phyloP scores from a whole-genome alignment of 441 rosid species.

The Pelargonium myrrhifolium region DNA sequence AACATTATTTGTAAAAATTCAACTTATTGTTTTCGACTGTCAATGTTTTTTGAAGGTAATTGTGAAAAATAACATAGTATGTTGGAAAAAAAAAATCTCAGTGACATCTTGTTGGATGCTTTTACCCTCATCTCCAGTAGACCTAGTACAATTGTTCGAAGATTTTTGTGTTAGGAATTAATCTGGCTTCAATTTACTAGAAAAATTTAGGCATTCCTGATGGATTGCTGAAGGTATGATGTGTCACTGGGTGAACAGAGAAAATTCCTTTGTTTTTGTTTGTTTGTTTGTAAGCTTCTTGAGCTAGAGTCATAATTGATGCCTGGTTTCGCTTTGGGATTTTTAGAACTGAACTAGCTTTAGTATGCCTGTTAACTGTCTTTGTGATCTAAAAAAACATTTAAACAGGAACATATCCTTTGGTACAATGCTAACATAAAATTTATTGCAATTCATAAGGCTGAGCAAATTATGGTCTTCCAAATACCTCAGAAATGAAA shows the following conservation, averaged over 20 bases:
- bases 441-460: background rate
- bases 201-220: background rate
- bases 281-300: background rate
- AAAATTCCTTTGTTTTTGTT: too few species aligned
- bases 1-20: background rate
- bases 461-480: background rate
- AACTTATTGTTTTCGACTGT: background rate
- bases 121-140: background rate
- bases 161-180: background rate
- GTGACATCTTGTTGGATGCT: slow-evolving; percentile 3
- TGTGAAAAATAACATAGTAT: background rate
- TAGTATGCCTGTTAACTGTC: background rate
- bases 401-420: background rate
- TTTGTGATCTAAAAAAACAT: background rate
- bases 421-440: background rate
- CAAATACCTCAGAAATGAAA: background rate
- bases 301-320: background rate
- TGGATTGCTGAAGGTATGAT: too few species aligned
- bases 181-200: background rate
- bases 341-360: background rate
- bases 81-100: background rate
- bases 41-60: background rate
- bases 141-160: background rate
- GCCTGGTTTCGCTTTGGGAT: slow-evolving; percentile 3
- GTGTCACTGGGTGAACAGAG: too few species aligned